phyloP scores from a whole-genome alignment of 805 yeast genomes.

The Lipomyces starkeyi region DNA sequence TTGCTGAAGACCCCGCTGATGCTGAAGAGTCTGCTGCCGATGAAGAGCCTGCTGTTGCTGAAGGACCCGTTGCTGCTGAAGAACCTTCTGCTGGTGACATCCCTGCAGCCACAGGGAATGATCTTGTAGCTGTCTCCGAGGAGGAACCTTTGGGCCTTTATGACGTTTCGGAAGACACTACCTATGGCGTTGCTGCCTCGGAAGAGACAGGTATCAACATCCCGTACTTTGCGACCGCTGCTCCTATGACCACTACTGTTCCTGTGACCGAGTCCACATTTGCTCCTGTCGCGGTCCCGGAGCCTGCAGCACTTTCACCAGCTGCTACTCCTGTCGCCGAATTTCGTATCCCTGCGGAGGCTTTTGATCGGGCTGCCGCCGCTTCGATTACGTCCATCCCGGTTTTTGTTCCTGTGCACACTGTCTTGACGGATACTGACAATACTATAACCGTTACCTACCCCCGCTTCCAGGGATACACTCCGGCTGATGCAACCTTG shows the following conservation, averaged over 20 bases:
- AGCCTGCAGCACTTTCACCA: conserved; percentile 23
- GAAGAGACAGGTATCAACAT: conserved; percentile 21
- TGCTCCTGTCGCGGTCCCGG: conserved; percentile 19
- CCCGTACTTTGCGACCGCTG: conserved; percentile 19
- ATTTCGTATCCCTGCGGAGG: conserved; percentile 10
- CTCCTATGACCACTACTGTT: conserved; percentile 12
- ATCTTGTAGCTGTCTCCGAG: conserved; percentile 7
- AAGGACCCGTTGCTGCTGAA: conserved; percentile 6
- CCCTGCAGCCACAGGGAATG: background rate
- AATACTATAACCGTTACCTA: conserved; percentile 30
- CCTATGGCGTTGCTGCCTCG: conserved; percentile 26
- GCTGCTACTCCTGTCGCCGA: conserved; percentile 13
- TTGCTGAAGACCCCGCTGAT: conserved; percentile 8
- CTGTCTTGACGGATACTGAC: conserved; percentile 26
- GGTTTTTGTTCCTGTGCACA: conserved; percentile 26
- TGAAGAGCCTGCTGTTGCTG: background rate
- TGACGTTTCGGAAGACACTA: conserved; percentile 28
- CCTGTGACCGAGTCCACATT: conserved; percentile 21
- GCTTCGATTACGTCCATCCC: conserved; percentile 27
- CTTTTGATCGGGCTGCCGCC: conserved; percentile 9
- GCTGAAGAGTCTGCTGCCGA: background rate
- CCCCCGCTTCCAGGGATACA: conserved; percentile 32
- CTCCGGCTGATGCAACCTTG: conserved; percentile 23
- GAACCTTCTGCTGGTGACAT: background rate
- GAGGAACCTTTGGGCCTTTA: conserved; percentile 2